Evolutionary conservation across 805 yeast genomes (phyloP).

Genomic region (Wickerhamiella parazyma): DNA sequence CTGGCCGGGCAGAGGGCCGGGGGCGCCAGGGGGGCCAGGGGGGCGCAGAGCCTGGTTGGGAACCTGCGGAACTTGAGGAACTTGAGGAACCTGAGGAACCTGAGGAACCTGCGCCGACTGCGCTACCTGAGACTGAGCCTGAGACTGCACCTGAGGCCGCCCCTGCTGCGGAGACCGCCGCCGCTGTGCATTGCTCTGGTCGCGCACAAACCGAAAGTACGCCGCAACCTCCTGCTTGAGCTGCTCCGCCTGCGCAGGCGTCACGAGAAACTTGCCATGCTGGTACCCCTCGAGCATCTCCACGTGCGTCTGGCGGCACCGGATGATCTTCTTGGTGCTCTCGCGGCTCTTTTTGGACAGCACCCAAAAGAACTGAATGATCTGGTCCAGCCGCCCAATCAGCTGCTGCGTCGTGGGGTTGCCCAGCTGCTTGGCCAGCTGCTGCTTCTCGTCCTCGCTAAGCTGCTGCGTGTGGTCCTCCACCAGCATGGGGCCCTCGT

Average conservation of each 20-base stretch:
- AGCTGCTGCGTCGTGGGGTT: constrained; percentile 36
- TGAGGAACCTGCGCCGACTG: constrained; percentile 17
- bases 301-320: constrained; percentile 64
- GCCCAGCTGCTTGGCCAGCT: constrained; percentile 36
- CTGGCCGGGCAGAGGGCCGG: constrained; percentile 13
- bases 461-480: constrained; percentile 48
- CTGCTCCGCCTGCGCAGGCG: constrained; percentile 57
- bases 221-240: constrained; percentile 59
- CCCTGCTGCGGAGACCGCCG: constrained; percentile 2
- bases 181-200: constrained; percentile 22
- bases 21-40: too few relatives aligned
- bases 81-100: constrained; percentile 14
- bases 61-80: constrained; percentile 13
- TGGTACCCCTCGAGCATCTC: constrained; percentile 60
- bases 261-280: constrained; percentile 51
- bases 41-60: too few relatives aligned
- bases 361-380: constrained; percentile 65
- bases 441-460: constrained; percentile 49
- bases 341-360: constrained; percentile 54
- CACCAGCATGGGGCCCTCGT: constrained; percentile 44
- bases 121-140: constrained; percentile 16
- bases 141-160: constrained; percentile 21
- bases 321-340: constrained; percentile 63
- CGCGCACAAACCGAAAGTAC: constrained; percentile 62
- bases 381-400: constrained; percentile 47